Conservation (phyloP, 148 eudicot genomes). For the Persicaria maculosa region DNA sequence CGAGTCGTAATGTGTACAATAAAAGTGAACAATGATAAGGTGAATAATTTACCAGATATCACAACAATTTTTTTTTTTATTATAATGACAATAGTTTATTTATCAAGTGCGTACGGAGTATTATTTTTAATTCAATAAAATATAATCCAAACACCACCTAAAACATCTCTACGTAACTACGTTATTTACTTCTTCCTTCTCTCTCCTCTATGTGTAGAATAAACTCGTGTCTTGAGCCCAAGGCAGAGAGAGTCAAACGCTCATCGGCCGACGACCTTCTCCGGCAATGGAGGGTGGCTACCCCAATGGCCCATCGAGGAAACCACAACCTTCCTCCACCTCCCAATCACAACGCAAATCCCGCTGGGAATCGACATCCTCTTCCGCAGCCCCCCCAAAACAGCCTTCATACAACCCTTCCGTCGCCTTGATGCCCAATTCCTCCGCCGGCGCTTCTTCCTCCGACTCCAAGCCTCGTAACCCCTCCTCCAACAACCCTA, state of each 20-base stretch:
- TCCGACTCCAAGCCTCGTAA: slow-evolving; percentile 20
- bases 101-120: too few relatives aligned
- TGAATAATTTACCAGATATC: too few relatives aligned
- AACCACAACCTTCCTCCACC: slow-evolving; percentile 17
- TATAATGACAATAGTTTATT: too few relatives aligned
- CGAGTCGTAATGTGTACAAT: too few relatives aligned
- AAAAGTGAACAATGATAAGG: too few relatives aligned
- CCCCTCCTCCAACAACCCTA: slow-evolving; percentile 29
- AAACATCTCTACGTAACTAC: neutral
- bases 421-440: slow-evolving; percentile 11
- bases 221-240: neutral
- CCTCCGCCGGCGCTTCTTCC: neutral
- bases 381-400: slow-evolving; percentile 15
- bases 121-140: too few relatives aligned
- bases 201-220: neutral
- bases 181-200: neutral
- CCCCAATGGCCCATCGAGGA: slow-evolving; percentile 13
- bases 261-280: slow-evolving; percentile 5
- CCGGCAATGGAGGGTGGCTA: slow-evolving; percentile 16
- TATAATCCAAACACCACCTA: too few relatives aligned
- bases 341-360: slow-evolving; percentile 18
- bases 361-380: slow-evolving; percentile 17
- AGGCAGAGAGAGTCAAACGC: neutral
- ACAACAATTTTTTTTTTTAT: too few relatives aligned
- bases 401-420: slow-evolving; percentile 16